Conservation (phyloP, 2,329 filamentous ascomycete genomes). For the Epichloe elymi region DNA sequence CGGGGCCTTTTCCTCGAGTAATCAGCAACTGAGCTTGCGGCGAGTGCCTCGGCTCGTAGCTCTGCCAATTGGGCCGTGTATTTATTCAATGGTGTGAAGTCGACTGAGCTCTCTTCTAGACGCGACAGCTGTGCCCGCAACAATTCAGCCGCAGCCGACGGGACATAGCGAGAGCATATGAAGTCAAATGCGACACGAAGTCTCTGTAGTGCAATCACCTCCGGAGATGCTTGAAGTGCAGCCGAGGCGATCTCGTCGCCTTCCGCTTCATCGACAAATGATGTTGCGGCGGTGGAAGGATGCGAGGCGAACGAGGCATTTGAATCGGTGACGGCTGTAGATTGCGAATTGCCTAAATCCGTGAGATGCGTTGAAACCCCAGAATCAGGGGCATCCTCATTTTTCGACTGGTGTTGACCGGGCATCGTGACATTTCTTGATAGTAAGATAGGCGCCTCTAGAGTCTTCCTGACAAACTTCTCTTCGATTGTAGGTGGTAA, state of each 20-base stretch:
- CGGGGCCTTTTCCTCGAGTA: conserved; percentile 55
- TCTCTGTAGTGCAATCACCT: conserved; percentile 47
- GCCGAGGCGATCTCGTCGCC: conserved; percentile 22
- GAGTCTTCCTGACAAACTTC: conserved; percentile 59
- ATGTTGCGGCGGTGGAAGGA: conserved; percentile 32
- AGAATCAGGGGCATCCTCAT: conserved; percentile 9
- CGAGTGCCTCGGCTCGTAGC: conserved; percentile 57
- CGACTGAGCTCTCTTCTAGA: conserved; percentile 24
- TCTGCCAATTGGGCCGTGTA: conserved; percentile 55
- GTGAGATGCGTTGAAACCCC: conserved; percentile 10
- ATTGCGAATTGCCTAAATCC: conserved; percentile 28
- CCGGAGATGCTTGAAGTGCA: conserved; percentile 32
- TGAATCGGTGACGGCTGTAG: conserved; percentile 24
- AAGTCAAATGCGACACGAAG: conserved; percentile 52
- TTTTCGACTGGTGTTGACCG: conserved; percentile 5
- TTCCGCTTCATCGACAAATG: conserved; percentile 22
- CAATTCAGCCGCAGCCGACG: conserved; percentile 25
- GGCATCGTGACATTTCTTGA: conserved; percentile 42
- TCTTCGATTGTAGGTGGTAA: conserved; percentile 77
- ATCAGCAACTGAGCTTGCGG: conserved; percentile 53
- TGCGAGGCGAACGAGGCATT: conserved; percentile 24
- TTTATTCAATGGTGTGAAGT: conserved; percentile 59
- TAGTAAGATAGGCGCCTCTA: conserved; percentile 64
- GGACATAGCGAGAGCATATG: conserved; percentile 48
- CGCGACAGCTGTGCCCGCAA: conserved; percentile 29